Conservation (phyloP, 192 early-diverging fungal species). For the Linnemannia exigua region DNA sequence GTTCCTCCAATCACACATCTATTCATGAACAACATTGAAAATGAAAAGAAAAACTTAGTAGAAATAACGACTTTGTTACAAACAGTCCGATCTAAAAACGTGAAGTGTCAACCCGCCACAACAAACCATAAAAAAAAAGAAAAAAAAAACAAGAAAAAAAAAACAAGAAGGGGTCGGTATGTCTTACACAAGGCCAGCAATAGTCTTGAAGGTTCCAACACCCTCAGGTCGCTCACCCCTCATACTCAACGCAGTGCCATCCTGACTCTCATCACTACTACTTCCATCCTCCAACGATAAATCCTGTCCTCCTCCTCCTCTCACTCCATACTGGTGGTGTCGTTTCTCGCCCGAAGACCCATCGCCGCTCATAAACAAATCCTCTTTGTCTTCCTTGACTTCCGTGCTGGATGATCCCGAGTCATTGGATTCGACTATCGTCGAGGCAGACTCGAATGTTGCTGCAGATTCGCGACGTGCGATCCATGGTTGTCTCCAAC, state of each 20-base stretch:
- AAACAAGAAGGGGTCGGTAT: neutral
- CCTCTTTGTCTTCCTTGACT: neutral
- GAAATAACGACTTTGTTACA: too few relatives aligned
- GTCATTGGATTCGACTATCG: conserved; percentile 11
- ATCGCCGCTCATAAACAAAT: neutral
- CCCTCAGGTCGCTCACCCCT: neutral
- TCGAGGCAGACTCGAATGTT: conserved; percentile 15
- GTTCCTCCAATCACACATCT: conserved; percentile 73
- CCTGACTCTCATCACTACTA: neutral
- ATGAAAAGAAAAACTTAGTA: conserved; percentile 15
- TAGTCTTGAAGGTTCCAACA: conserved; percentile 22
- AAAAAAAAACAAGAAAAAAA: neutral
- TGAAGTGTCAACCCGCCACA: neutral
- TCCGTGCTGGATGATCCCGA: too few relatives aligned
- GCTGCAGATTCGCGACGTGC: conserved; percentile 9
- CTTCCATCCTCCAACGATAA: neutral
- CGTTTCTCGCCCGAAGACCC: neutral
- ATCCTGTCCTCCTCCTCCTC: neutral
- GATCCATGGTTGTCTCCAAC: neutral
- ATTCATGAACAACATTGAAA: neutral
- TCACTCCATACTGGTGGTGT: neutral
- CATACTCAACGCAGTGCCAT: neutral
- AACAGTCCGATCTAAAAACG: too few relatives aligned
- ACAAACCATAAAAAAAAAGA: too few relatives aligned
- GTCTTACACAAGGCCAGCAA: conserved; percentile 32